These are phyloP conservation scores for Ceratobasidium sp. DNA, from an alignment of 1,284 basidiomycete species.

Conservation along the genomic window DNA sequence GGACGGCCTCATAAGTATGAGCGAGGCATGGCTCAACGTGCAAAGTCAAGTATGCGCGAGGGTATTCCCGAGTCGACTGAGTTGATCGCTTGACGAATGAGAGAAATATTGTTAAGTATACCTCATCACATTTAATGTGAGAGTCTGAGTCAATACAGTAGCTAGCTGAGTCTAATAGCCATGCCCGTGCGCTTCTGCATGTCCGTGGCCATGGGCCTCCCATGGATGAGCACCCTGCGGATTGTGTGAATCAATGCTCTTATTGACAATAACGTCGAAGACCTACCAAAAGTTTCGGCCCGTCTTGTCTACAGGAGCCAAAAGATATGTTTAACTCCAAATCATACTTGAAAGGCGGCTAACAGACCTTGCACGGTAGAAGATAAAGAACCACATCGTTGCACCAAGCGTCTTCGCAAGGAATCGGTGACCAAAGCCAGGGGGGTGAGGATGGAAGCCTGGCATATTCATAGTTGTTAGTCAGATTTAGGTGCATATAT, in stretches of 20 bases:
- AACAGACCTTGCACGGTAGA: conserved; percentile 89
- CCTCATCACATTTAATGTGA: too few relatives aligned
- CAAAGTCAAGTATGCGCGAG: too few relatives aligned
- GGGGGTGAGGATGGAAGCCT: conserved; percentile 87
- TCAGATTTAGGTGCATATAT: not conserved
- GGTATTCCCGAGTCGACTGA: too few relatives aligned
- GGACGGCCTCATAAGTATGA: too few relatives aligned
- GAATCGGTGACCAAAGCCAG: conserved; percentile 78
- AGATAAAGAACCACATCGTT: conserved; percentile 98
- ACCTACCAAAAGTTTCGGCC: conserved; percentile 59
- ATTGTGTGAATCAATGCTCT: conserved; percentile 3
- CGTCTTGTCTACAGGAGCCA: conserved; percentile 58
- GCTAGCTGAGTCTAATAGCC: conserved; percentile 46
- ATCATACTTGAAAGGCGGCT: not conserved
- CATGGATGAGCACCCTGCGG: conserved; percentile 62
- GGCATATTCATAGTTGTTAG: conserved; percentile 46
- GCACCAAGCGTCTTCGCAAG: conserved; percentile 87
- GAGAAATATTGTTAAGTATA: too few relatives aligned
- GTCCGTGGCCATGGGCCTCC: conserved; percentile 57
- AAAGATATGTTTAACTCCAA: conserved; percentile 4
- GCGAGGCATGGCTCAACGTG: too few relatives aligned
- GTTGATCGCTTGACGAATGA: too few relatives aligned
- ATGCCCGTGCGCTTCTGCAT: conserved; percentile 49
- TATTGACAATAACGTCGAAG: not conserved
- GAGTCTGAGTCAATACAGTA: too few relatives aligned